Percentiles rank a stretch among this genome's conserved stretches.
Conservation (phyloP, 1,284 basidiomycete genomes). For the Fomitopsis palustris region DNA sequence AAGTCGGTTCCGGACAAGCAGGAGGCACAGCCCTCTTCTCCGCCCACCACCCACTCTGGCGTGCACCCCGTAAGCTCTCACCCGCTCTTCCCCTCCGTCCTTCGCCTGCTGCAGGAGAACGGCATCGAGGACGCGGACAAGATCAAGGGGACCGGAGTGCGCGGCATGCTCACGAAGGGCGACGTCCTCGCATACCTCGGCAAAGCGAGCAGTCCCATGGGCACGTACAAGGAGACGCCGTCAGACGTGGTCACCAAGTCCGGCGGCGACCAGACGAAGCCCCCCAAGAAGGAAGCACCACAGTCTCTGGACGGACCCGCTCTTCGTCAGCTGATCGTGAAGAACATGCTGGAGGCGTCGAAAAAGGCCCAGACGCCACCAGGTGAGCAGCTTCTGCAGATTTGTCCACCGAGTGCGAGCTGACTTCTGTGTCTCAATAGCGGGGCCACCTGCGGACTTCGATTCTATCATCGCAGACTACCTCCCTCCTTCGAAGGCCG, state of each 20-base stretch:
- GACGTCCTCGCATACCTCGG: slow-evolving; percentile 83
- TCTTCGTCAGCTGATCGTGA: slow-evolving; percentile 70
- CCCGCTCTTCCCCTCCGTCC: slow-evolving; percentile 76
- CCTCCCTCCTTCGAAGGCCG: slow-evolving; percentile 34
- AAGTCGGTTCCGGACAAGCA: slow-evolving; percentile 22
- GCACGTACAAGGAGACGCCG: slow-evolving; percentile 58
- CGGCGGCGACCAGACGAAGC: slow-evolving; percentile 26
- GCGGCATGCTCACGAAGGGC: slow-evolving; percentile 90
- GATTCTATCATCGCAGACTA: slow-evolving; percentile 74
- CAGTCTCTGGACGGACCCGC: slow-evolving; percentile 63
- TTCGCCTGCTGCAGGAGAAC: slow-evolving; percentile 64
- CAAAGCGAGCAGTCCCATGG: slow-evolving; percentile 74
- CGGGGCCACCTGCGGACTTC: slow-evolving; percentile 47
- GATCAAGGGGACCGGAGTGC: slow-evolving; percentile 77
- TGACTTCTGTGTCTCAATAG: slow-evolving; percentile 26
- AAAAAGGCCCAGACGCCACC: slow-evolving; percentile 45
- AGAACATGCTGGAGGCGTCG: slow-evolving; percentile 62
- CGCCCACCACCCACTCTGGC: slow-evolving; percentile 18
- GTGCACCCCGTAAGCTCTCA: slow-evolving; percentile 48
- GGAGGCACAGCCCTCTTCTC: slow-evolving; percentile 25
- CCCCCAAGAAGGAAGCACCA: slow-evolving; percentile 20
- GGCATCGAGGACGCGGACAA: slow-evolving; percentile 49
- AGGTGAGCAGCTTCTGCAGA: slow-evolving; percentile 33
- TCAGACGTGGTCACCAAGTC: slow-evolving; percentile 21
- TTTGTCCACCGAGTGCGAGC: background rate